A percentile compares a stretch with the other conserved stretches of the same genome.
Evolutionary conservation across 129 eudicot genomes (phyloP).

Genomic region (Arctium lappa): DNA sequence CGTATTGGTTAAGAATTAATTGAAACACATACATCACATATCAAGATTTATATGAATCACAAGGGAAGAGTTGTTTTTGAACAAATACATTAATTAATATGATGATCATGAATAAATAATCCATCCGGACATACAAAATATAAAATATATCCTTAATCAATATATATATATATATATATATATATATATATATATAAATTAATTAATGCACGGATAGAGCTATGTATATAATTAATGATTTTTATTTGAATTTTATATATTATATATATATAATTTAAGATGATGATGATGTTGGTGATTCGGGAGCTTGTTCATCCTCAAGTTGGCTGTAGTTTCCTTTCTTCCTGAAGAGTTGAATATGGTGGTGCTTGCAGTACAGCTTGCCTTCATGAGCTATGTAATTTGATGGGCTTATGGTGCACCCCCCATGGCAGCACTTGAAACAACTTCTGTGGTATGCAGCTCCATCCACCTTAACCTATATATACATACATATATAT

Average conservation of each 20-base stretch:
- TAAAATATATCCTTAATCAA: background rate
- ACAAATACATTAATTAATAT: background rate
- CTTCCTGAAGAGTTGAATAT: constrained; percentile 69
- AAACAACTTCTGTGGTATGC: constrained; percentile 73
- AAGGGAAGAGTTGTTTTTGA: background rate
- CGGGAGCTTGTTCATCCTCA: constrained; percentile 24
- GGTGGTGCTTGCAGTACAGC: constrained; percentile 82
- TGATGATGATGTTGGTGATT: background rate
- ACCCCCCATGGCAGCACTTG: constrained; percentile 79
- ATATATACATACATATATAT: background rate
- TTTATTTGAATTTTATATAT: too few relatives aligned
- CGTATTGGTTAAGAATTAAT: too few relatives aligned
- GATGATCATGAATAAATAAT: background rate
- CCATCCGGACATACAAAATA: background rate
- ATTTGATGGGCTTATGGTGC: constrained; percentile 78
- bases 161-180: background rate
- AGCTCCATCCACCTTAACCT: constrained; percentile 60
- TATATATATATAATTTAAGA: background rate
- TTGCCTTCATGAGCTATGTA: constrained; percentile 69
- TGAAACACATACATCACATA: too few relatives aligned
- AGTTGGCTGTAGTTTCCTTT: constrained; percentile 76
- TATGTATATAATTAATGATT: background rate
- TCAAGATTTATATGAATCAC: background rate
- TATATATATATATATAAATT: background rate
- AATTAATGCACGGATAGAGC: background rate